These are phyloP conservation scores for Neocallimastix lanati DNA, from an alignment of 192 early-diverging fungal species.

Conservation along the genomic window DNA sequence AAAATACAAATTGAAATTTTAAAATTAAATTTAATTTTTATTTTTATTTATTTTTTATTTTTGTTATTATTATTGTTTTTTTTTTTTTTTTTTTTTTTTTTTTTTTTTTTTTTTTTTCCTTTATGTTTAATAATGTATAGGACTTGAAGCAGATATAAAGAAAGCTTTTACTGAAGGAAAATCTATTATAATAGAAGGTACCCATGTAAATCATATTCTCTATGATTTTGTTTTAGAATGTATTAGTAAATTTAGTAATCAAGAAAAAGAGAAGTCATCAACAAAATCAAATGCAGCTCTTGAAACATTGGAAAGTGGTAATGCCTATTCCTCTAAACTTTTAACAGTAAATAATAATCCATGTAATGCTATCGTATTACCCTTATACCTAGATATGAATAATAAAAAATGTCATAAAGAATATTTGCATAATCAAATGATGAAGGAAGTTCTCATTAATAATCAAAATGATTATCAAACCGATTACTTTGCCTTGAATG, in stretches of 20 bases:
- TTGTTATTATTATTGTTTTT: no score
- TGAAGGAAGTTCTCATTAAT: neutral
- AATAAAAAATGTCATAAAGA: neutral
- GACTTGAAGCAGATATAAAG: neutral
- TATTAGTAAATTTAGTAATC: neutral
- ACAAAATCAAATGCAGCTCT: no score
- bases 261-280: neutral
- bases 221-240: neutral
- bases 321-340: neutral
- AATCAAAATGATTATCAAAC: neutral
- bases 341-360: neutral
- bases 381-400: neutral
- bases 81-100: no score
- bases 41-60: no score
- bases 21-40: no score
- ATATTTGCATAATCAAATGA: neutral
- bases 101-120: no score
- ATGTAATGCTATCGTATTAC: neutral
- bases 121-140: neutral
- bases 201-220: neutral
- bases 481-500: neutral
- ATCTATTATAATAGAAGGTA: neutral
- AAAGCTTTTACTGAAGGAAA: neutral
- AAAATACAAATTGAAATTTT: no score
- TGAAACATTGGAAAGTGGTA: no score